These are phyloP conservation scores for Neurospora tetraspora DNA, from an alignment of 495 filamentous ascomycete species.

Conservation along the genomic window DNA sequence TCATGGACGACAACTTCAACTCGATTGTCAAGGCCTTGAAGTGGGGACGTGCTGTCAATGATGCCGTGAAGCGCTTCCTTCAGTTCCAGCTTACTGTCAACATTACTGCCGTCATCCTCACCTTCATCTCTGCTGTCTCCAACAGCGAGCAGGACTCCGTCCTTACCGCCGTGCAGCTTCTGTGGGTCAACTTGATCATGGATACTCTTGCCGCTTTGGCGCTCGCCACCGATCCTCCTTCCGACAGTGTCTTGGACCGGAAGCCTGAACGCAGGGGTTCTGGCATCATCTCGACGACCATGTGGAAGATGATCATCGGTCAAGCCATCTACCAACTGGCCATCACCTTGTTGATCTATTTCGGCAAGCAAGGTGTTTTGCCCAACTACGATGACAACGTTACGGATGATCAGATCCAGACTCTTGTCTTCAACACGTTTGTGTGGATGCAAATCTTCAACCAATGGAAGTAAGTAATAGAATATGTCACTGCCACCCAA, in stretches of 20 bases:
- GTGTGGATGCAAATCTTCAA: slow-evolving; percentile 98
- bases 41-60: slow-evolving; percentile 86
- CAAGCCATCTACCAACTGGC: slow-evolving; percentile 75
- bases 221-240: slow-evolving; percentile 76
- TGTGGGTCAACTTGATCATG: slow-evolving; percentile 95
- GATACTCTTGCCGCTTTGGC: slow-evolving; percentile 83
- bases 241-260: slow-evolving; percentile 65
- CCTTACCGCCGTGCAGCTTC: slow-evolving; percentile 73
- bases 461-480: slow-evolving; percentile 66
- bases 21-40: slow-evolving; percentile 84
- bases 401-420: slow-evolving; percentile 44
- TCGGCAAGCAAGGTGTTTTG: slow-evolving; percentile 53
- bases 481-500: background rate
- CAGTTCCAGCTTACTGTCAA: slow-evolving; percentile 93
- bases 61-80: slow-evolving; percentile 81
- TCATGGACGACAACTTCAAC: slow-evolving; percentile 83
- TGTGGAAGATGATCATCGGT: slow-evolving; percentile 96
- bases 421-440: slow-evolving; percentile 86
- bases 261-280: slow-evolving; percentile 75
- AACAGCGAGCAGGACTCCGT: slow-evolving; percentile 57
- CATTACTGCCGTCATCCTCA: slow-evolving; percentile 73
- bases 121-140: slow-evolving; percentile 75
- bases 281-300: slow-evolving; percentile 68
- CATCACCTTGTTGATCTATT: slow-evolving; percentile 72
- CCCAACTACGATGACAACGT: slow-evolving; percentile 26